These are phyloP conservation scores for Coriolopsis trogii DNA, from an alignment of 1,284 basidiomycete species.

Conservation along the genomic window DNA sequence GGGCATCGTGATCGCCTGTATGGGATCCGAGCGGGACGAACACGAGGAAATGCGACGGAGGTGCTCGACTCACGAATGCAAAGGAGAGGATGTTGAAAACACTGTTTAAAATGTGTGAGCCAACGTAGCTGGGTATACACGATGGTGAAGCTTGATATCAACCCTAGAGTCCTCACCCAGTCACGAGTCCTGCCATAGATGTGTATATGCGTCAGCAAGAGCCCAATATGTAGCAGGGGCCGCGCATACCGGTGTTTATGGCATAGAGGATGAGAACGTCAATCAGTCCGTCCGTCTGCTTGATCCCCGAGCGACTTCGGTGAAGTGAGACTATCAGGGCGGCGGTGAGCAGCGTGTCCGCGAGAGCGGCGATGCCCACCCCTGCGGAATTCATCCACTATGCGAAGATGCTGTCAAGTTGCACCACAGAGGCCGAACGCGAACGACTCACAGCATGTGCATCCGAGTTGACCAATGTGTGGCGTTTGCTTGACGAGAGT, in stretches of 20 bases:
- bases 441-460: conserved; percentile 15
- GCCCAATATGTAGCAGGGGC: background rate
- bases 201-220: background rate
- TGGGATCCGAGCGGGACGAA: too few species aligned
- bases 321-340: conserved; percentile 16
- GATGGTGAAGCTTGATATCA: background rate
- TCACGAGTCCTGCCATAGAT: conserved; percentile 7
- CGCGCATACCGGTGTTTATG: conserved; percentile 16
- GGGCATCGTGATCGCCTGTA: conserved; percentile 19
- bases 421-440: too few species aligned
- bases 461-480: conserved; percentile 12
- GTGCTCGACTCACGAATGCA: conserved; percentile 10
- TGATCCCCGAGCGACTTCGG: conserved; percentile 17
- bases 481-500: too few species aligned
- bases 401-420: background rate
- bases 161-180: conserved; percentile 4
- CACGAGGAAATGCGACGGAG: background rate
- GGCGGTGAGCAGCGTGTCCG: conserved; percentile 18
- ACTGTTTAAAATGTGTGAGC: background rate
- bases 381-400: conserved; percentile 25
- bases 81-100: conserved; percentile 18
- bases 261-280: conserved; percentile 19
- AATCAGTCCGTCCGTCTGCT: conserved; percentile 19
- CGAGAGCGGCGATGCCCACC: conserved; percentile 17
- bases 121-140: background rate